Base-by-base conservation (phyloP, 2,329 filamentous ascomycete species). In the Myriangium duriaei region DNA sequence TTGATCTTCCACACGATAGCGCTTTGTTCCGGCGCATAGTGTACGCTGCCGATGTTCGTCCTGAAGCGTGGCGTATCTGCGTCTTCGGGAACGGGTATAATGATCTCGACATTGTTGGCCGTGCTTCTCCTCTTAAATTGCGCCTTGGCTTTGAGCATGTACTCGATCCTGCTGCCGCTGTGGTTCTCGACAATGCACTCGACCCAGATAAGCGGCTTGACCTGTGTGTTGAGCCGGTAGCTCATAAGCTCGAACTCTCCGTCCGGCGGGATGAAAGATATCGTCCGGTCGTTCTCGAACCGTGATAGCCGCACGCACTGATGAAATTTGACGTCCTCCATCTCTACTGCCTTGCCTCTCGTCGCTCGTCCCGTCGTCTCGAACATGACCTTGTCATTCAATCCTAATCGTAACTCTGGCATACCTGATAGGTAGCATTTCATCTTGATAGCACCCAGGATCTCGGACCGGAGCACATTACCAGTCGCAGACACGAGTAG, bases 1-100 rank as follows among this genome's bases (percentile, higher is more conserved):
- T 98, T 98, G 60, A 98, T 98, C 69, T 98, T 98, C 91, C 91
- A 98, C 35, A 98, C 82, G 50, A 98, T 98, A 42, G 88, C 88
- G 46, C 84, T 92, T 55, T 94, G 88, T 61, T 98, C 91, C 1
- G 91, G 91, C 3, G 88, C 88, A 57, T 98, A 98, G 64, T 98
- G 91, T 10, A 98, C 91, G 18, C 81, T 85, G 39, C 91, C 91
- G 45, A 98, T 92, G 58, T 96, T 98, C 24, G 91, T 98, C 37
- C 91, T 76, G 74, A 98, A 98, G 31, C 91, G 79, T 9, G 91
- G 91, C 2, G 83, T 85, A 60, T 98, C 91, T 44, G 91, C 91
- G 57, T 98, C 91, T 58, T 98, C 91, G 14, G 91, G 91, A 2
- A 98, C 91, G 1, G 91, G 91, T 30, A 98, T 91, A 35, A 87